phyloP scores from a whole-genome alignment of 768 basidiomycete species.

The Rhizopogon sp. region DNA sequence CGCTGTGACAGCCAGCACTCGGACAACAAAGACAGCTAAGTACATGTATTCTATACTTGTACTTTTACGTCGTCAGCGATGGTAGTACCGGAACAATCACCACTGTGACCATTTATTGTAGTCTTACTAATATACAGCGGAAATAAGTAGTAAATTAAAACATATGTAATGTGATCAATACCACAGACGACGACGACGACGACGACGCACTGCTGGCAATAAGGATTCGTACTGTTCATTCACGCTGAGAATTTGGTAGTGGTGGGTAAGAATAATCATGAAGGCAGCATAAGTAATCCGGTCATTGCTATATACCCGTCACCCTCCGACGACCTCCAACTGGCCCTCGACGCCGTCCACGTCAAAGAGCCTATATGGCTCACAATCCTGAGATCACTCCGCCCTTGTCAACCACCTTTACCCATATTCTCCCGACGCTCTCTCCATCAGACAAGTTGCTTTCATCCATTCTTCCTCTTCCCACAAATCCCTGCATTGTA shows the following conservation, averaged over 20 bases:
- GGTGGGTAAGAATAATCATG: background rate
- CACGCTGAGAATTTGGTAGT: no score
- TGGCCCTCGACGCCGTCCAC: background rate
- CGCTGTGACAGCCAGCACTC: no score
- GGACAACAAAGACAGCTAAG: no score
- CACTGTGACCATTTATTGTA: no score
- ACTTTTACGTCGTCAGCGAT: background rate
- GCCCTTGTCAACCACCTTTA: constrained; percentile 8
- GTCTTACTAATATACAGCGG: no score
- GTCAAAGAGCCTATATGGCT: constrained; percentile 19
- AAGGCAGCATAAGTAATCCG: background rate
- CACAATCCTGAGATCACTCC: constrained; percentile 19
- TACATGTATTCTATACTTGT: no score
- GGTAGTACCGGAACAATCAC: background rate
- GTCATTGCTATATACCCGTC: background rate
- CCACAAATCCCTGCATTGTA: constrained; percentile 35
- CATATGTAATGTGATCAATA: no score
- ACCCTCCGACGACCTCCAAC: background rate
- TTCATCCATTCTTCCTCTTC: constrained; percentile 42
- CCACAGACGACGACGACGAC: no score
- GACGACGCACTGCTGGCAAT: no score
- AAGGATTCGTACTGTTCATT: no score
- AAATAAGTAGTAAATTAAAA: no score
- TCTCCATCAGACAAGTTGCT: constrained; percentile 38
- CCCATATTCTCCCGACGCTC: constrained; percentile 25